A percentile compares a stretch with the other conserved stretches of the same genome.
These are phyloP conservation scores for Amniculicola lignicola DNA, from an alignment of 495 filamentous ascomycete species.

Conservation along the genomic window DNA sequence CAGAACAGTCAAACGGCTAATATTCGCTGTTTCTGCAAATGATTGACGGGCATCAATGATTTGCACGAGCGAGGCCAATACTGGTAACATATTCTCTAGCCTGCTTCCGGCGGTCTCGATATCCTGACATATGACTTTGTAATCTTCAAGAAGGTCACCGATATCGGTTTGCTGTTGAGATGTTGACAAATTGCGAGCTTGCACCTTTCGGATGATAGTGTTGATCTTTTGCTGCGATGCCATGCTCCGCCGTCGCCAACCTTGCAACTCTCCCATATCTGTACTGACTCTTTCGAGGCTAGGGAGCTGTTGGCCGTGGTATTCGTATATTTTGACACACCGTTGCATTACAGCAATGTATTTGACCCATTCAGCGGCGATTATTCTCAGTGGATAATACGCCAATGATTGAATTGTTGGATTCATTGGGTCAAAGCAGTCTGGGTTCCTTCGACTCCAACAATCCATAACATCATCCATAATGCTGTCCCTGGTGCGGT, in stretches of 20 bases:
- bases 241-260: slow-evolving; percentile 11
- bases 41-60: slow-evolving; percentile 34
- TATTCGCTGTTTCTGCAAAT: slow-evolving; percentile 37
- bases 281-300: slow-evolving; percentile 9
- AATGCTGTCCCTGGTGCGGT: background rate
- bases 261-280: slow-evolving; percentile 8
- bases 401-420: slow-evolving; percentile 5
- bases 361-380: slow-evolving; percentile 29
- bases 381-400: slow-evolving; percentile 19
- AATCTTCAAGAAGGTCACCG: slow-evolving; percentile 20
- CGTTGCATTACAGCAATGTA: slow-evolving; percentile 23
- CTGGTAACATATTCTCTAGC: slow-evolving; percentile 37
- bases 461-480: slow-evolving; percentile 10
- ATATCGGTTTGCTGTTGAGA: background rate
- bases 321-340: slow-evolving; percentile 22
- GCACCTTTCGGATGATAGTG: background rate
- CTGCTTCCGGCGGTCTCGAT: slow-evolving; percentile 29
- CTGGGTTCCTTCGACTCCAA: slow-evolving; percentile 1
- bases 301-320: background rate
- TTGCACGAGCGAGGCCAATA: slow-evolving; percentile 37
- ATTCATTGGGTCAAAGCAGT: slow-evolving; percentile 3
- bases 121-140: slow-evolving; percentile 13
- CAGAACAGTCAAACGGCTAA: slow-evolving; percentile 40
- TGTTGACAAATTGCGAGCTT: background rate
- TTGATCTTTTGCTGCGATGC: slow-evolving; percentile 5